Evolutionary conservation across 1,284 basidiomycete genomes (phyloP).

Genomic region (Ceraceosorus guamensis): DNA sequence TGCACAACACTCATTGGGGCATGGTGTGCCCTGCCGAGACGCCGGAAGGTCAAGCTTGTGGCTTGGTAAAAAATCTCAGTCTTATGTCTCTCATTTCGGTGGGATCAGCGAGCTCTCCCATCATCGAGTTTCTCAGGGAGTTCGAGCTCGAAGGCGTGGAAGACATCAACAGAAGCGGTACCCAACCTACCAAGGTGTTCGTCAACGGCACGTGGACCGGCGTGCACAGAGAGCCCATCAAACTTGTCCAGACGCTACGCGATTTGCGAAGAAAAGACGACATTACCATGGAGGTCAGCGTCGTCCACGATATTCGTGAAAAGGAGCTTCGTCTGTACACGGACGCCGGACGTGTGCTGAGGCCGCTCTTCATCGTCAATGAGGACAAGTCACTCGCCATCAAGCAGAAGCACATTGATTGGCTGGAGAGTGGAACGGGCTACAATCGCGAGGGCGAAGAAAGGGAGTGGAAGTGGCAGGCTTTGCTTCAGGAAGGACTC

Average conservation of each 20-base stretch:
- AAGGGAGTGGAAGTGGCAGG: constrained; percentile 85
- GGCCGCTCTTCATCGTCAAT: constrained; percentile 94
- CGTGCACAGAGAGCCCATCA: constrained; percentile 89
- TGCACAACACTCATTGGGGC: constrained; percentile 99
- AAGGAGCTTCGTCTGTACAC: constrained; percentile 89
- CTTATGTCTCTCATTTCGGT: constrained; percentile 98
- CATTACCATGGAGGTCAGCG: constrained; percentile 89
- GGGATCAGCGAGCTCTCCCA: constrained; percentile 87
- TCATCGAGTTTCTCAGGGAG: constrained; percentile 97
- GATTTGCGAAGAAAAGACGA: constrained; percentile 88
- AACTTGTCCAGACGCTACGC: constrained; percentile 85
- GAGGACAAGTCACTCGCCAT: constrained; percentile 67
- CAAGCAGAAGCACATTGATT: constrained; percentile 75
- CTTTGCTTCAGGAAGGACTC: constrained; percentile 76
- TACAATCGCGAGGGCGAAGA: constrained; percentile 11
- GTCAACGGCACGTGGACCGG: constrained; percentile 99
- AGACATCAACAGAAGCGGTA: constrained; percentile 40
- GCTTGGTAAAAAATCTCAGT: constrained; percentile 95
- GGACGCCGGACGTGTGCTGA: constrained; percentile 90
- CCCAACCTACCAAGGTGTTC: constrained; percentile 76
- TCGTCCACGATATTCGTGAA: constrained; percentile 94
- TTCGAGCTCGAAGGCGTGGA: constrained; percentile 58
- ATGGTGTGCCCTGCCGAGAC: constrained; percentile 97
- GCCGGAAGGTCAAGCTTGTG: constrained; percentile 97
- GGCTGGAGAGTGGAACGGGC: constrained; percentile 52